Conservation (phyloP, 192 early-diverging fungal genomes). For the Linnemannia elongata region DNA sequence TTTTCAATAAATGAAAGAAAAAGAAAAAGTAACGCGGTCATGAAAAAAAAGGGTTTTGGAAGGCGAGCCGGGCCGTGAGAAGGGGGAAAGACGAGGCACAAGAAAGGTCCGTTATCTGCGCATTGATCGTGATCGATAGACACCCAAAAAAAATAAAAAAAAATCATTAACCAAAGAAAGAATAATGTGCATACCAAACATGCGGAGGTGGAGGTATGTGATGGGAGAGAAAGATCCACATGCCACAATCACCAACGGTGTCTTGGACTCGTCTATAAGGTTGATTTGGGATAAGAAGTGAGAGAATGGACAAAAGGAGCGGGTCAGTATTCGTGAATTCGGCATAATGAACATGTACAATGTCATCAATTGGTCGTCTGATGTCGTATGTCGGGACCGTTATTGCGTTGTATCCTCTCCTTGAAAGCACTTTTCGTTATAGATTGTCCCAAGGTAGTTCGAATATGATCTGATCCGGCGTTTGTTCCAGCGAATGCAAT, state of each 20-base stretch:
- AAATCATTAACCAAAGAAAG: neutral
- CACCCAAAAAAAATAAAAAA: neutral
- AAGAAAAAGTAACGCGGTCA: neutral
- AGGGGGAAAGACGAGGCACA: neutral
- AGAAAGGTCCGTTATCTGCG: neutral
- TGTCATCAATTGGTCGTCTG: constrained; percentile 9
- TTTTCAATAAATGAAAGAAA: constrained; percentile 4
- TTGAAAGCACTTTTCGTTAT: neutral
- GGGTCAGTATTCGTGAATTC: neutral
- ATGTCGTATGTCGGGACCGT: constrained; percentile 6
- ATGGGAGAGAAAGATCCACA: constrained; percentile 98
- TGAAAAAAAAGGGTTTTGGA: neutral
- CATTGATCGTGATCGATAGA: neutral
- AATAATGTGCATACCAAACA: constrained; percentile 87
- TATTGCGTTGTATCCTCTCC: neutral
- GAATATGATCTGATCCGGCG: neutral
- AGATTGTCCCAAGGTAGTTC: neutral
- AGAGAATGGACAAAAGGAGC: neutral
- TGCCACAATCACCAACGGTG: constrained; percentile 91
- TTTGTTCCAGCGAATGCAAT: neutral
- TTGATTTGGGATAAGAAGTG: neutral
- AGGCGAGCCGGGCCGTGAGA: constrained; percentile 7
- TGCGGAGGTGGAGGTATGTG: constrained; percentile 96
- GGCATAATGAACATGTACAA: neutral
- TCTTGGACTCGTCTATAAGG: constrained; percentile 70